Base-by-base conservation (phyloP, 2,329 filamentous ascomycete species). In the Pseudogymnoascus sp. region DNA sequence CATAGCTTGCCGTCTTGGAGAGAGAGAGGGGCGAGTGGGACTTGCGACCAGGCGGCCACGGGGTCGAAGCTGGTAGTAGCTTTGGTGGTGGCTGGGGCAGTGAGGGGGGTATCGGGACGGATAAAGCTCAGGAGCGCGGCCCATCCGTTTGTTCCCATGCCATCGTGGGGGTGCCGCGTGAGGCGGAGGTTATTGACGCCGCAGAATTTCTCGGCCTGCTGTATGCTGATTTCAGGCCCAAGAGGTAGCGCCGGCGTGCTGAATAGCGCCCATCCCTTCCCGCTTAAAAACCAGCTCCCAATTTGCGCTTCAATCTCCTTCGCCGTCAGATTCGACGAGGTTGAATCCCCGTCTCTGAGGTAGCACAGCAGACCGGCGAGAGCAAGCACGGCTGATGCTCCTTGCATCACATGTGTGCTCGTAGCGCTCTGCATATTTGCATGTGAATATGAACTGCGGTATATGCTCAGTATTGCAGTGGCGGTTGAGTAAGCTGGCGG, bases 171-270 rank as follows among this genome's bases (percentile, higher is more conserved):
- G 19, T 53, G 19, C 10, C 63, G 63, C 42, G 59, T 62, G 23
- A 64, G 42, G 11, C 42, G 35, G 7, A 64, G 37, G 11, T 64
- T 38, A n/a, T 56, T 64, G 11, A 53, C 23, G 26, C 63, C 63
- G 21, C 63, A 64, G 60, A 64, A 62, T 26, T 62, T 38, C 29
- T 62, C 63, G 1, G 63, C 63, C n/a, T 62, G 19, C 26, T 42
- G 40, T 64, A 60, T 60, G 19, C 23, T 56, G 26, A 64, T 53
- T 29, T 7, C 4, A 1, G 63, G 63, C 3, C 63, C 63, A 26
- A 62, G 60, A 7, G 60, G 59, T 19, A 35, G 19, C 29, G 40
- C 21, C 2, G 38, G 56, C 29, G 44, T n/a, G 23, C 21, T 50
- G 15, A 50, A 50, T 50, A 50, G 13, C 7, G 44, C 15, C 44